A percentile compares a stretch with the other conserved stretches of the same genome.
Conservation (phyloP, 805 yeast species). For the Yamadazyma phyllophila region DNA sequence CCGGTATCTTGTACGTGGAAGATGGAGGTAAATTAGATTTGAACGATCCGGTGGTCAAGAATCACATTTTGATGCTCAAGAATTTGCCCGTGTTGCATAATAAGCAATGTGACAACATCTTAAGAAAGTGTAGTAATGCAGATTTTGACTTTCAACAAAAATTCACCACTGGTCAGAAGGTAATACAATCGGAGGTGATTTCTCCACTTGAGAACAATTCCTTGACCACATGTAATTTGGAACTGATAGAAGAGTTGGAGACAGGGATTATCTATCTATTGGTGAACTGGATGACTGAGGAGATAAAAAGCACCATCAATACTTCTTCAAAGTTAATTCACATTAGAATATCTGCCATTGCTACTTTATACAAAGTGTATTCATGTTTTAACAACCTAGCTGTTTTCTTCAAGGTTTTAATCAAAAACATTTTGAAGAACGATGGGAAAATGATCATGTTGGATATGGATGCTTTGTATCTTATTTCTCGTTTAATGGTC, state of each 20-base stretch:
- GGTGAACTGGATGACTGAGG: constrained; percentile 48
- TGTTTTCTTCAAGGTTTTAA: constrained; percentile 37
- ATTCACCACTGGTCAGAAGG: constrained; percentile 38
- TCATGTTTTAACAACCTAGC: constrained; percentile 39
- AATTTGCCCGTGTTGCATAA: constrained; percentile 56
- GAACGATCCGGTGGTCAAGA: constrained; percentile 20
- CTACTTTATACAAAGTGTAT: constrained; percentile 33
- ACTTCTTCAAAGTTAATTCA: constrained; percentile 37
- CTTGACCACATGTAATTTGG: constrained; percentile 12
- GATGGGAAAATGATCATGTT: constrained; percentile 40
- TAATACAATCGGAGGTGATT: constrained; percentile 30
- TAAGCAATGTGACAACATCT: constrained; percentile 54
- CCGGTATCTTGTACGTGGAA: constrained; percentile 72
- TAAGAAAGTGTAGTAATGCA: constrained; percentile 46
- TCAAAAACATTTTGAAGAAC: constrained; percentile 34
- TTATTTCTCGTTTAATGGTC: constrained; percentile 30
- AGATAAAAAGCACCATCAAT: constrained; percentile 34
- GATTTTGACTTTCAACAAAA: constrained; percentile 28
- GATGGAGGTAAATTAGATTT: constrained; percentile 10
- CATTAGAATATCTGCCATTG: constrained; percentile 27
- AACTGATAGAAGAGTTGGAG: constrained; percentile 22
- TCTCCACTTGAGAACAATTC: constrained; percentile 27
- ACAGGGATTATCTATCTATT: constrained; percentile 45
- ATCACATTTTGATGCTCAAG: constrained; percentile 56
- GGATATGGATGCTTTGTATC: constrained; percentile 42